Percentiles rank a stretch among this genome's conserved stretches.
Conservation (phyloP, 306 rosid species). For the Fragaria nilgerrensis region DNA sequence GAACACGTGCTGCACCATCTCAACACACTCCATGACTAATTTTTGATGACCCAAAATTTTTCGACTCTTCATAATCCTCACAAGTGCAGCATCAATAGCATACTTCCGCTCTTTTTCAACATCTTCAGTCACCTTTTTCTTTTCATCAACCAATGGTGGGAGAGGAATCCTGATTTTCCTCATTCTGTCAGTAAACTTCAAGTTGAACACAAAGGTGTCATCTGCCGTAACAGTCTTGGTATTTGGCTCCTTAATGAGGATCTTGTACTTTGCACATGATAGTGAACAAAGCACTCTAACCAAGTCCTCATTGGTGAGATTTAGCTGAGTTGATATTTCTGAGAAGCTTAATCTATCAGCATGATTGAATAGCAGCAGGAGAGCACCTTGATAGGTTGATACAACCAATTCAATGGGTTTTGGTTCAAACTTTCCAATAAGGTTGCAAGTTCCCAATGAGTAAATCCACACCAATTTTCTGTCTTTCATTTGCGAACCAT, state of each 20-base stretch:
- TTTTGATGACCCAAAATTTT: constrained; percentile 60
- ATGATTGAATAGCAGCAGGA: constrained; percentile 62
- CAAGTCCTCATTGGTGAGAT: constrained; percentile 55
- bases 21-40: constrained; percentile 66
- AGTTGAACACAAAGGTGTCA: constrained; percentile 65
- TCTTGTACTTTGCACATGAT: constrained; percentile 56
- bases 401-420: constrained; percentile 5
- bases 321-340: constrained; percentile 67
- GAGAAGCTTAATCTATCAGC: constrained; percentile 66
- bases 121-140: constrained; percentile 65
- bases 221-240: constrained; percentile 37
- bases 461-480: background rate
- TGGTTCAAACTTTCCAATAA: background rate
- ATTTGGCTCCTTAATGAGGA: constrained; percentile 1
- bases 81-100: constrained; percentile 79
- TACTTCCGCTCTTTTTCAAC: constrained; percentile 77
- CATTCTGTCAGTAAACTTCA: constrained; percentile 71
- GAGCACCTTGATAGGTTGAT: constrained; percentile 56
- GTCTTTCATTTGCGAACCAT: background rate
- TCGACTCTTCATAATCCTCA: constrained; percentile 81
- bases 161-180: constrained; percentile 93
- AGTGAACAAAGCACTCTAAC: constrained; percentile 65
- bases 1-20: constrained; percentile 63
- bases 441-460: constrained; percentile 1
- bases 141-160: constrained; percentile 74